These are phyloP conservation scores for Verticillium nonalfalfae DNA, from an alignment of 2,329 filamentous ascomycete species.

Conservation along the genomic window DNA sequence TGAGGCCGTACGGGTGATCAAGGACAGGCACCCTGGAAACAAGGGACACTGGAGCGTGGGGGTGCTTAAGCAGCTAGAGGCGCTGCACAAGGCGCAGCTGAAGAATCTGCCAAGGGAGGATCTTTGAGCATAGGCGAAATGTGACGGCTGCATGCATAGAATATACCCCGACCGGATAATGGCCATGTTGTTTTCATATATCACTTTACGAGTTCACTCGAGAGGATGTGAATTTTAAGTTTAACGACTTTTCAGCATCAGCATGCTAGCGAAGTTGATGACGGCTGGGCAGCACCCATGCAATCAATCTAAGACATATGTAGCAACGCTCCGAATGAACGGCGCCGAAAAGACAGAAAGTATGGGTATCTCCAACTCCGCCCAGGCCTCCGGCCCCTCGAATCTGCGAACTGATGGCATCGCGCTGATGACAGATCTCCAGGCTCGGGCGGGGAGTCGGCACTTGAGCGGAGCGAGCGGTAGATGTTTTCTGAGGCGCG, in stretches of 20 bases:
- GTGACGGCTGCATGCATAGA: background rate
- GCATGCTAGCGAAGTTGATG: background rate
- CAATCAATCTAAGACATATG: background rate
- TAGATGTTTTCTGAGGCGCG: background rate
- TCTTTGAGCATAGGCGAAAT: conserved; percentile 14
- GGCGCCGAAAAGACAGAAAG: background rate
- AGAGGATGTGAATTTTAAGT: background rate
- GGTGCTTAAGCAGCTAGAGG: conserved; percentile 6
- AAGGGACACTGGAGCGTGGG: conserved; percentile 11
- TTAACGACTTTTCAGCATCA: background rate
- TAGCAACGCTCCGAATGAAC: background rate
- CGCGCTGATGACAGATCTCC: background rate
- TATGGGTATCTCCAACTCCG: background rate
- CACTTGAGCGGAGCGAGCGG: background rate
- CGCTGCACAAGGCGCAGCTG: conserved; percentile 9
- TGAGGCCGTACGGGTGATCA: conserved; percentile 5
- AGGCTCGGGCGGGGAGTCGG: background rate
- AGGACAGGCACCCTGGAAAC: conserved; percentile 7
- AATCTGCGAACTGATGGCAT: background rate
- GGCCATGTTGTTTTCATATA: background rate
- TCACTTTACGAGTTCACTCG: background rate
- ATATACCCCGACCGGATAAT: background rate
- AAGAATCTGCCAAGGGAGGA: conserved; percentile 15
- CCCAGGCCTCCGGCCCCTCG: background rate
- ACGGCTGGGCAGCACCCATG: background rate